Base-by-base conservation (phyloP, 768 basidiomycete genomes). In the Pulveroboletus sp. region DNA sequence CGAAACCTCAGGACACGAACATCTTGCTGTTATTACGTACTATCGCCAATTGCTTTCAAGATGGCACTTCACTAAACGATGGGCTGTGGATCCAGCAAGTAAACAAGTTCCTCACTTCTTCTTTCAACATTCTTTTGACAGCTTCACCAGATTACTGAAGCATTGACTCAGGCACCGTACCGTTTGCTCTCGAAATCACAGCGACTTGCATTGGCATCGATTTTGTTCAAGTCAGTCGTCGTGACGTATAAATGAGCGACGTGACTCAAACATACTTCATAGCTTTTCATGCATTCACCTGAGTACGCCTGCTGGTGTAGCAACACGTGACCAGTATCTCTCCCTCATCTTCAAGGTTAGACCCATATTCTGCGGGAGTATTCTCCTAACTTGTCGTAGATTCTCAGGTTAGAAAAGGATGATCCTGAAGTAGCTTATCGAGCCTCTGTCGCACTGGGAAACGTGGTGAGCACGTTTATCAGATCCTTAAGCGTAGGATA, bases 1-100 rank as follows among this genome's bases (percentile, higher is more conserved):
- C 74, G 4, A 96, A 92, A 68, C 66, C 81, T 7, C 74, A 84
- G 49, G 93, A 96, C 64, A 95, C 86, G 16, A 97, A 97, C 61
- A 76, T 85, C 1, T 73, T 95, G 51, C 75, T 99, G 22, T 73
- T 87, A 2, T 71, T 96, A 42, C 79, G 94, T 29, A 85, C 82
- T 0, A 58, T 96, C 30, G 82, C 89, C 23, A 99, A 99, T 66
- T 70, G 77, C 29, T 83, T 93, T 62, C 79, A 84, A 57, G 83
- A 83, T 4, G 75, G 72, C 16, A 64, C 71, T 7, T 61, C 56
- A 5, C 53, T 76, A 34, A 67, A 63, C 6, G 74, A 78, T 43
- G 75, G 71, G 22, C 56, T 58, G 17, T 85, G 85, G 85, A 68
- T 76, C 16, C 64, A 67, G 22, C 71, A 77, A 63, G 86, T 83